Evolutionary conservation across 2,329 filamentous ascomycete genomes (phyloP), one percentile per base, ranked within the genome.

Genomic region (Nemania diffusa): DNA sequence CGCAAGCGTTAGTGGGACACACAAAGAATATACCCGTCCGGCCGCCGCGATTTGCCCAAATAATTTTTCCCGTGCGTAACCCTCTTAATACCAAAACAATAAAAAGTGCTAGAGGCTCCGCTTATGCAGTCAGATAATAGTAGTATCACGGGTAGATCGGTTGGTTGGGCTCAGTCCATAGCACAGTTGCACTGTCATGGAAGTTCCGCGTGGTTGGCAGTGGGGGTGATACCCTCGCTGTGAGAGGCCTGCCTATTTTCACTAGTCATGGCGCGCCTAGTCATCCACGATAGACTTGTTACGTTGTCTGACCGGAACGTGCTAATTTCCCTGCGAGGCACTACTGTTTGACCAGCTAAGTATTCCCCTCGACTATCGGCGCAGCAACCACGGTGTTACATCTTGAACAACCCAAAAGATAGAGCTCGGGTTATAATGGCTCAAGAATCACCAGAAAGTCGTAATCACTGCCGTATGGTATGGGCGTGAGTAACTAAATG

Each of bases 51-150:
- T 56, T 40, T 44, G 32, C 40, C 17, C 3, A 22, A 20, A 8
- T 55, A 32, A 46, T 24, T 24, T 22, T 53, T 55, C 52, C n/a
- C 50, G 53, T 65, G 65, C 57, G 62, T 68, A 62, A 62, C 22
- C 20, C 46, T 44, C 26, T 32, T 29, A n/a, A 13, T 29, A 15
- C 32, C 27, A 57, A 56, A 34, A 61, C 56, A 67, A 46, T 44
- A 40, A 57, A 64, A 2, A 42, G 6, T 17, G 52, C 34, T 64
- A 34, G 34, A 58, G 22, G 29, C 9, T 34, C 26, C 17, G 32
- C 46, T 56, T 29, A 26, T 26, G 11, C 9, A 48, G 44, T 51
- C 50, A 34, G 50, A 59, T 59, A 61, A 61, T 20, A 26, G 34
- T 9, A 29, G 34, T 9, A 29, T 37, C 3, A 29, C 42, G 29